phyloP scores from a whole-genome alignment of 2,329 filamentous ascomycete genomes.

The Alternaria sp. region DNA sequence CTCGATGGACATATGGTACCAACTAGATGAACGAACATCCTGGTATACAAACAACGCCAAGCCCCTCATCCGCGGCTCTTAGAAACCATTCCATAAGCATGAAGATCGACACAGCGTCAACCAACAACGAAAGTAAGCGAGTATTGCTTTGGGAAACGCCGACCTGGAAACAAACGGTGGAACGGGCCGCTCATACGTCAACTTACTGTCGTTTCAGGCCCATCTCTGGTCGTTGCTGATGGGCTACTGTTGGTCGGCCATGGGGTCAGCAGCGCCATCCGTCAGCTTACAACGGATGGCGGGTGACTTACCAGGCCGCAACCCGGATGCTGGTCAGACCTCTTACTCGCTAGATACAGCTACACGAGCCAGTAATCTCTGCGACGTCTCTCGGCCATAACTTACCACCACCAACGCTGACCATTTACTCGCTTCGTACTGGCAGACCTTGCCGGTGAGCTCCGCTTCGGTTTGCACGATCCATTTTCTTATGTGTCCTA shows the following conservation, averaged over 20 bases:
- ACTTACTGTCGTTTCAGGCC: background rate
- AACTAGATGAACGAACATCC: background rate
- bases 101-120: background rate
- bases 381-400: background rate
- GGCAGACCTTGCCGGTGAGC: background rate
- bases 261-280: slow-evolving; percentile 1
- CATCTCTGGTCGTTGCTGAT: background rate
- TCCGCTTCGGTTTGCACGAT: background rate
- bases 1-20: background rate
- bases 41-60: background rate
- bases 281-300: slow-evolving; percentile 2
- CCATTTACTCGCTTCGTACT: background rate
- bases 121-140: background rate
- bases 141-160: background rate
- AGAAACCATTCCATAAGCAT: background rate
- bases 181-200: background rate
- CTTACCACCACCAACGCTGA: background rate
- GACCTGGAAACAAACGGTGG: background rate
- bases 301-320: background rate
- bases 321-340: background rate
- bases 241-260: background rate
- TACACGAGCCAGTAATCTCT: background rate
- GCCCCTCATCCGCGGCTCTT: background rate
- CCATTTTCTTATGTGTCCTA: background rate
- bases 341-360: background rate